phyloP scores from a whole-genome alignment of 176 grass and related monocot species.

The Carex pumila region DNA sequence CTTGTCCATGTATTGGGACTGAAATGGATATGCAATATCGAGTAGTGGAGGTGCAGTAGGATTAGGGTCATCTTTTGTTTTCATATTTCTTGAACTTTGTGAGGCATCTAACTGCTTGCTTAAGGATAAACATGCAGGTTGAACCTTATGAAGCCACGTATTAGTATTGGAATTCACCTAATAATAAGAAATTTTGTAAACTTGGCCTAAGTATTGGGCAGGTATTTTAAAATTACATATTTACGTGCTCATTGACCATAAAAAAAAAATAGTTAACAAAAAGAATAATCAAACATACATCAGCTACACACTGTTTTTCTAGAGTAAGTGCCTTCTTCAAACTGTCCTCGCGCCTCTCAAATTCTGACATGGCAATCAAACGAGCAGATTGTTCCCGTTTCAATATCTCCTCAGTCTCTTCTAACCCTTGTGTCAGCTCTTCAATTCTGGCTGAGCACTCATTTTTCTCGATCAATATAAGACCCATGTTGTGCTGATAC shows the following conservation, averaged over 20 bases:
- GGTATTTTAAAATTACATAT: neutral
- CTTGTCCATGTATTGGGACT: neutral
- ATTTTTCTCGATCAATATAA: constrained; percentile 93
- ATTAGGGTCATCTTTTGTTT: neutral
- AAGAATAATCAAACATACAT: constrained; percentile 39
- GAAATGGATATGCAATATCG: neutral
- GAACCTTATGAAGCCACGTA: neutral
- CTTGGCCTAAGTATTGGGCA: neutral
- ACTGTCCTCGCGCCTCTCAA: constrained; percentile 61
- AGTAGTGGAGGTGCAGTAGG: neutral
- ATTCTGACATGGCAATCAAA: constrained; percentile 73
- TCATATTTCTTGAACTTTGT: neutral
- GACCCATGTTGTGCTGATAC: constrained; percentile 90
- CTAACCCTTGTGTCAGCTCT: constrained; percentile 45
- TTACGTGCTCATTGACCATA: neutral
- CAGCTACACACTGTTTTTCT: constrained; percentile 79
- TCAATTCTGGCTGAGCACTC: constrained; percentile 54
- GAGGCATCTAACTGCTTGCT: neutral
- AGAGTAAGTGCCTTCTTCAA: constrained; percentile 55
- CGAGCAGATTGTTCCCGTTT: constrained; percentile 82
- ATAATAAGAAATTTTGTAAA: neutral
- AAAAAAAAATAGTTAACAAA: neutral
- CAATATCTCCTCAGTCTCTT: constrained; percentile 62
- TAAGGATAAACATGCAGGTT: neutral
- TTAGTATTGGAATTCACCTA: neutral